phyloP scores from a whole-genome alignment of 352 stramenopile genomes.

The Pythium aquatile region DNA sequence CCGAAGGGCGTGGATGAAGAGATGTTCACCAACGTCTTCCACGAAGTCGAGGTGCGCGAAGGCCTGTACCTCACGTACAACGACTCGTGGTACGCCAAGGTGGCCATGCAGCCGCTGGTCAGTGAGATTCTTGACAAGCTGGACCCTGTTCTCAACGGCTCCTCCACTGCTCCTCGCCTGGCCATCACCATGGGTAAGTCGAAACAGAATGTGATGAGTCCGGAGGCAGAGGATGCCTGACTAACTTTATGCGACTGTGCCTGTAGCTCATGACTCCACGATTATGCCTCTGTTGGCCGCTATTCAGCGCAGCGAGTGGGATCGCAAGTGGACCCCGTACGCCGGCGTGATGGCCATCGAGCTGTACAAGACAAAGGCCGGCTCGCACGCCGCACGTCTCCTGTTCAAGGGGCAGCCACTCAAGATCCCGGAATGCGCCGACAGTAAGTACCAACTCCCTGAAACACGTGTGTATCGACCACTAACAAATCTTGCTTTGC shows the following conservation, averaged over 20 bases:
- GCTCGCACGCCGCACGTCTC: conserved; percentile 55
- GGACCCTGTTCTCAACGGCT: conserved; percentile 44
- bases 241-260: conserved; percentile 10
- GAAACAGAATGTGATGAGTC: not conserved
- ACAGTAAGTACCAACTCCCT: conserved; percentile 44
- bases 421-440: conserved; percentile 62
- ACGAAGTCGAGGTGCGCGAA: conserved; percentile 71
- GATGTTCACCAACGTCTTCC: conserved; percentile 75
- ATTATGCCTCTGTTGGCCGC: conserved; percentile 83
- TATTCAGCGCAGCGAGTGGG: conserved; percentile 70
- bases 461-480: not conserved
- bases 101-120: conserved; percentile 83
- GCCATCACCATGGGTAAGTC: conserved; percentile 76
- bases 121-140: conserved; percentile 66
- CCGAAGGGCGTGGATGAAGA: conserved; percentile 62
- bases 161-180: conserved; percentile 47
- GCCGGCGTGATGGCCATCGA: conserved; percentile 73
- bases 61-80: conserved; percentile 69
- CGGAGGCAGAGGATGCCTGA: not conserved
- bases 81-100: conserved; percentile 78
- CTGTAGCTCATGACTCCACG: conserved; percentile 73
- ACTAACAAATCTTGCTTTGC: not conserved
- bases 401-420: conserved; percentile 77
- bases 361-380: conserved; percentile 75
- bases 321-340: conserved; percentile 84